Evolutionary conservation across 176 grass and related monocot genomes (phyloP).

Genomic region (Pontederia crassipes): DNA sequence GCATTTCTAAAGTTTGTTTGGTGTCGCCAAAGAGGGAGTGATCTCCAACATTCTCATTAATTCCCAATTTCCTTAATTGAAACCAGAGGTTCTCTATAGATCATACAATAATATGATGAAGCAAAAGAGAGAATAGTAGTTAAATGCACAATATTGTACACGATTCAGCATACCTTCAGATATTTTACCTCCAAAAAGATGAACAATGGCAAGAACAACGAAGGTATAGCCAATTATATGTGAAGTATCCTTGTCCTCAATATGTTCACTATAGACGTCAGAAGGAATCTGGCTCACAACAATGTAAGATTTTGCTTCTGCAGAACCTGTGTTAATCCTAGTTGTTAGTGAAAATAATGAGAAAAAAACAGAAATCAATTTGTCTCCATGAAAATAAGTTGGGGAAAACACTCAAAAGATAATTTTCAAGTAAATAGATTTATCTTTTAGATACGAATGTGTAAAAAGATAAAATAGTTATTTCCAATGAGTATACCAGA

Average conservation of each 20-base stretch:
- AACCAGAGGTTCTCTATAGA: constrained; percentile 78
- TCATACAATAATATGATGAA: background rate
- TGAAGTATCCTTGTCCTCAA: constrained; percentile 49
- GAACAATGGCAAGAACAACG: constrained; percentile 53
- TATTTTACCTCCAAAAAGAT: constrained; percentile 56
- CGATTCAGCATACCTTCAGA: constrained; percentile 42
- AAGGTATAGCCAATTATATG: constrained; percentile 65
- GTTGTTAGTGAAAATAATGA: background rate
- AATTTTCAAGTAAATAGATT: too few relatives aligned
- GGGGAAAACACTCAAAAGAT: too few relatives aligned
- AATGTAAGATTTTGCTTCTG: constrained; percentile 65
- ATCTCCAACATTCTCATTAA: constrained; percentile 55
- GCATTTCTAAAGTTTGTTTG: constrained; percentile 67
- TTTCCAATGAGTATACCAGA: too few relatives aligned
- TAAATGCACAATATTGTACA: background rate
- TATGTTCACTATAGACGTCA: constrained; percentile 45
- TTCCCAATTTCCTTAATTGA: constrained; percentile 58
- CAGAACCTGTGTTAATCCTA: constrained; percentile 23
- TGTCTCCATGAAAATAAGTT: too few relatives aligned
- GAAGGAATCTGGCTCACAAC: constrained; percentile 49
- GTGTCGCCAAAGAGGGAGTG: constrained; percentile 50
- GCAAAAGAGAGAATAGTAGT: background rate
- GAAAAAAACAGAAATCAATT: too few relatives aligned
- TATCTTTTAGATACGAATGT: too few relatives aligned
- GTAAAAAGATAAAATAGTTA: too few relatives aligned